phyloP scores from a whole-genome alignment of 805 yeast species.

The Saccharomyces jurei region DNA sequence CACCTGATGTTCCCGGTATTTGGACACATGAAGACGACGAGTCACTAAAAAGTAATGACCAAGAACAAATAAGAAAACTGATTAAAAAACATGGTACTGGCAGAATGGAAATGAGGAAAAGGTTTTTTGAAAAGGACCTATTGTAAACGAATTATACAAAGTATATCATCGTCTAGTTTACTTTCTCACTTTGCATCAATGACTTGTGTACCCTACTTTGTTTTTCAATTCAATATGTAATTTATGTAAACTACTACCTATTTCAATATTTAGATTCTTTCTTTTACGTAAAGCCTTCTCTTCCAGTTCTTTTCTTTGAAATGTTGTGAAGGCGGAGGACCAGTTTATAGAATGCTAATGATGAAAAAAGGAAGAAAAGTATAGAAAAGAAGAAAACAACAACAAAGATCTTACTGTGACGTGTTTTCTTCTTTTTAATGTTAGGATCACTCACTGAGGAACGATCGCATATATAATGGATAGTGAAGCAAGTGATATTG shows the following conservation, averaged over 20 bases:
- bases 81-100: conserved; percentile 34
- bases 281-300: too few relatives aligned
- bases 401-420: neutral
- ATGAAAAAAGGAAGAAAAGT: neutral
- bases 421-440: neutral
- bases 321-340: neutral
- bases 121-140: conserved; percentile 32
- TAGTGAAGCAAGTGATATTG: neutral
- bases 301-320: neutral
- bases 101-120: conserved; percentile 36
- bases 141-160: conserved; percentile 11
- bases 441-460: neutral
- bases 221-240: neutral
- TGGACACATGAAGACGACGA: conserved; percentile 41
- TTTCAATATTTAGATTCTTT: neutral
- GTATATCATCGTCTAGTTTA: neutral
- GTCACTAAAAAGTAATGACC: conserved; percentile 28
- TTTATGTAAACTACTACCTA: neutral
- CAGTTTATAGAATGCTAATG: neutral
- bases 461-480: neutral
- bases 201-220: neutral
- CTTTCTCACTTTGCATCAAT: neutral
- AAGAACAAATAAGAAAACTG: conserved; percentile 30
- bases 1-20: conserved; percentile 36
- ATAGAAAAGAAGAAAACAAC: neutral